These are phyloP conservation scores for Cymodocea nodosa DNA, from an alignment of 116 monocot species.

Conservation along the genomic window DNA sequence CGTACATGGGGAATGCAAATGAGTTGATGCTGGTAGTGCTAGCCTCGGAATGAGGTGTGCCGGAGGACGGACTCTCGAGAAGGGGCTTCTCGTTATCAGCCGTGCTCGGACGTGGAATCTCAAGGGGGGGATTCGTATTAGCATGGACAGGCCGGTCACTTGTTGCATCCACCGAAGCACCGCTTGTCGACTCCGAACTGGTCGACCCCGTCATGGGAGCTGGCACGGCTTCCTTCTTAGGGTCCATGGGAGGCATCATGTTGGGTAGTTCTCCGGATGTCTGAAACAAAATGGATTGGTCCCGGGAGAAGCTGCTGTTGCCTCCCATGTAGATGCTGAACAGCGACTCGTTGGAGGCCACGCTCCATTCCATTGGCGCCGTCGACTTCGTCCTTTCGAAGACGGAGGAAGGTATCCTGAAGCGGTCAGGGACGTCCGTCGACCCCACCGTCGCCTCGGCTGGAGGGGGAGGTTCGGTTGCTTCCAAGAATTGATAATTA, in stretches of 20 bases:
- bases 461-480: slow-evolving; percentile 5
- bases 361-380: slow-evolving; percentile 23
- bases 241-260: not conserved
- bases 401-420: slow-evolving; percentile 23
- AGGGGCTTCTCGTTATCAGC: not conserved
- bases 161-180: slow-evolving; percentile 11
- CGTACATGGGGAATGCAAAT: slow-evolving; percentile 65
- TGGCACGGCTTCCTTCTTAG: not conserved
- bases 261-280: slow-evolving; percentile 28
- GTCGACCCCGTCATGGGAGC: not conserved
- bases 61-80: slow-evolving; percentile 1
- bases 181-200: slow-evolving; percentile 20
- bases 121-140: too few relatives aligned
- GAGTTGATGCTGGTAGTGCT: slow-evolving; percentile 41
- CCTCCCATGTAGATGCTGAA: slow-evolving; percentile 19
- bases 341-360: slow-evolving; percentile 16
- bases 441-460: slow-evolving; percentile 10
- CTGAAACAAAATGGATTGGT: slow-evolving; percentile 26
- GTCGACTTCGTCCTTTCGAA: slow-evolving; percentile 23
- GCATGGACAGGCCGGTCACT: slow-evolving; percentile 1
- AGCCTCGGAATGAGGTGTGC: slow-evolving; percentile 25
- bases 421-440: slow-evolving; percentile 10
- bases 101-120: too few relatives aligned
- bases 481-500: not conserved
- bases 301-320: too few relatives aligned